Percentiles rank a stretch among this genome's conserved stretches.
phyloP scores from a whole-genome alignment of 331 rosid genomes.

The Acacia concinna region DNA sequence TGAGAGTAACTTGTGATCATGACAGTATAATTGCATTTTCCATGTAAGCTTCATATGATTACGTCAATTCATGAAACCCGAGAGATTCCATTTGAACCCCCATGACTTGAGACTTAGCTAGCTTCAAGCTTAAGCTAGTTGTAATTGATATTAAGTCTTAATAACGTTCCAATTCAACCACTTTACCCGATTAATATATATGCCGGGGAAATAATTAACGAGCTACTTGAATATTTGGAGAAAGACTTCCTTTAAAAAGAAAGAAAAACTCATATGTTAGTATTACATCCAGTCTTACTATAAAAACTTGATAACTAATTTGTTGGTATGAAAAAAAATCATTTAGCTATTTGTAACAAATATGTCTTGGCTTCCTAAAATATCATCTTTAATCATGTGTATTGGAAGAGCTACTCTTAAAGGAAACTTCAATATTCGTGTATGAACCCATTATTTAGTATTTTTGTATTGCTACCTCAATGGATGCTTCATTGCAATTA shows the following conservation, averaged over 20 bases:
- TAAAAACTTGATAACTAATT: no score
- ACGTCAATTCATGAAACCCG: background rate
- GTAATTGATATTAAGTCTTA: background rate
- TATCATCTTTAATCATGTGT: no score
- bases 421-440: no score
- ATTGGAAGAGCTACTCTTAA: no score
- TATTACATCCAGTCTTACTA: no score
- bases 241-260: background rate
- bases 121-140: background rate
- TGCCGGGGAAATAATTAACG: background rate
- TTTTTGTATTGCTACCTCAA: background rate
- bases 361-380: no score
- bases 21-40: background rate
- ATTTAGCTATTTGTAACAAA: no score
- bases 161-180: background rate
- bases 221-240: background rate
- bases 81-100: background rate
- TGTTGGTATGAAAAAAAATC: no score
- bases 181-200: background rate
- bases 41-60: background rate
- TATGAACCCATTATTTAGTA: no score
- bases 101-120: background rate
- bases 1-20: background rate
- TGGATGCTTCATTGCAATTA: background rate
- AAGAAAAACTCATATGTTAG: no score